phyloP scores from a whole-genome alignment of 345 rosid species.

The Hevea brasiliensis region DNA sequence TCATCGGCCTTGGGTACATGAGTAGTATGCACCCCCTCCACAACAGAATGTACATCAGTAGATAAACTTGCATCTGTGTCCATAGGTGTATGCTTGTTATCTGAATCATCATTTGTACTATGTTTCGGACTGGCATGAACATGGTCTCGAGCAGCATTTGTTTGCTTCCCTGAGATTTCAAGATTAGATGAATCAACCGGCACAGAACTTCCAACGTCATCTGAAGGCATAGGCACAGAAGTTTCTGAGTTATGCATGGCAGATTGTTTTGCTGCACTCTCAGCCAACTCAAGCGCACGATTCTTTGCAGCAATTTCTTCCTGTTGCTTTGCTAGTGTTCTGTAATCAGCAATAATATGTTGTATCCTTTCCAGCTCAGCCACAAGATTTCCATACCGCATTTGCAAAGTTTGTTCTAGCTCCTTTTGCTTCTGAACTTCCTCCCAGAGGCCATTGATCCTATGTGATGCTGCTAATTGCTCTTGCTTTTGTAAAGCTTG shows the following conservation, averaged over 20 bases:
- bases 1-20: neutral
- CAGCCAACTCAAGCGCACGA: slow-evolving; percentile 29
- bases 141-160: slow-evolving; percentile 3
- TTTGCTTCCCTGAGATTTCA: slow-evolving; percentile 15
- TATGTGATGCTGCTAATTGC: slow-evolving; percentile 76
- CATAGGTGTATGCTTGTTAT: slow-evolving; percentile 8
- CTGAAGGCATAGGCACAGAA: slow-evolving; percentile 23
- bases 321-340: slow-evolving; percentile 55
- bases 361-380: slow-evolving; percentile 61
- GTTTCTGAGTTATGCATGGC: slow-evolving; percentile 21
- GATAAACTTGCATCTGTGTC: slow-evolving; percentile 20
- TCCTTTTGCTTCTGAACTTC: slow-evolving; percentile 93
- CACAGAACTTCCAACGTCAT: slow-evolving; percentile 18
- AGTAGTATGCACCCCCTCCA: neutral
- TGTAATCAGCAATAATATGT: slow-evolving; percentile 39
- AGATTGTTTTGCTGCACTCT: slow-evolving; percentile 29
- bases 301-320: slow-evolving; percentile 49
- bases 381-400: slow-evolving; percentile 62
- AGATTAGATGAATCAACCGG: slow-evolving; percentile 22
- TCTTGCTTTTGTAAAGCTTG: slow-evolving; percentile 93
- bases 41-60: slow-evolving; percentile 11
- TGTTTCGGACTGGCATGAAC: slow-evolving; percentile 1
- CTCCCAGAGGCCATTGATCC: slow-evolving; percentile 77
- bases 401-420: slow-evolving; percentile 71
- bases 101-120: slow-evolving; percentile 25